These are phyloP conservation scores for Eucalyptus tenuipes DNA, from an alignment of 345 rosid genomes.

Conservation along the genomic window DNA sequence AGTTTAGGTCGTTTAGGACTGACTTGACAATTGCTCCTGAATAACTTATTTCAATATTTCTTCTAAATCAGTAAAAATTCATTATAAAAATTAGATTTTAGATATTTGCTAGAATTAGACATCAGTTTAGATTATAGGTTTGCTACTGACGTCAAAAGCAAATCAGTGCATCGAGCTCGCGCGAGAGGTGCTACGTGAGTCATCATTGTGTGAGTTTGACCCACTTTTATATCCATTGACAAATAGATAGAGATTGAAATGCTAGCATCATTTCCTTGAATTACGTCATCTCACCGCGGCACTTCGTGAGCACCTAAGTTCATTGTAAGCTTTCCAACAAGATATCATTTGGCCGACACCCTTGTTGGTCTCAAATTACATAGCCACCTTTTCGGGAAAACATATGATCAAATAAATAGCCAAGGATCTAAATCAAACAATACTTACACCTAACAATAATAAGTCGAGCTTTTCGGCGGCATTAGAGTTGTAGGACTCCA, in stretches of 20 bases:
- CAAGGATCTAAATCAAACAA: background rate
- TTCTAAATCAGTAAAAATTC: background rate
- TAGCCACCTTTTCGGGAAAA: background rate
- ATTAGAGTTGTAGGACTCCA: background rate
- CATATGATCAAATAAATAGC: background rate
- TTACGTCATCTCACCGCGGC: background rate
- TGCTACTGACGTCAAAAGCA: background rate
- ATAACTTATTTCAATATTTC: background rate
- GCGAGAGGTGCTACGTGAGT: accelerated
- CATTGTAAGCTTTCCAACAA: background rate
- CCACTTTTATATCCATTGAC: background rate
- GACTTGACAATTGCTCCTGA: too few relatives aligned
- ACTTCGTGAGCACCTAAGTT: background rate
- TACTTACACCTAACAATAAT: background rate
- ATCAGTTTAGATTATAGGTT: background rate
- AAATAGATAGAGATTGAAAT: background rate
- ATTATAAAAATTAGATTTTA: background rate
- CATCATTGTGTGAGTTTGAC: background rate
- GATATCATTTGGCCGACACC: background rate
- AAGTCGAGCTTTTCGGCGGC: accelerated
- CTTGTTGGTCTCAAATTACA: background rate
- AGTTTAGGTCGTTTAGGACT: accelerated
- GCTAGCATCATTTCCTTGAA: background rate
- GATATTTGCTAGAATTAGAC: background rate
- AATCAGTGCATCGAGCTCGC: accelerated